Percentiles rank a stretch among this genome's conserved stretches.
phyloP scores from a whole-genome alignment of 2,329 filamentous ascomycete genomes.

The Cercospora sp. region DNA sequence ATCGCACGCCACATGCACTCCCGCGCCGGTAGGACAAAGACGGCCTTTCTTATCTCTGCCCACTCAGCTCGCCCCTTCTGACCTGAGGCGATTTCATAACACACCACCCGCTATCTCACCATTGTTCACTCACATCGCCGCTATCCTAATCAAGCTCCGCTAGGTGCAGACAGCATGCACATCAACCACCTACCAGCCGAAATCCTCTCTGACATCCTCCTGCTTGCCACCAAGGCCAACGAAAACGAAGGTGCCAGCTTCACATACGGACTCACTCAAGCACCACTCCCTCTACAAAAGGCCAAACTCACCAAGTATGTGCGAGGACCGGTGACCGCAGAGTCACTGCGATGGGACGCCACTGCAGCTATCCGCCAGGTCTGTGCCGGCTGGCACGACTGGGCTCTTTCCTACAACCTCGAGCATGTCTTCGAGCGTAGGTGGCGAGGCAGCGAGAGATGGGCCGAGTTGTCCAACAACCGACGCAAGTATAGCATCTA shows the following conservation, averaged over 20 bases:
- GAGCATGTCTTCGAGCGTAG: conserved; percentile 53
- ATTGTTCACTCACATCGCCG: conserved; percentile 16
- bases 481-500: conserved; percentile 48
- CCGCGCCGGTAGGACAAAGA: conserved; percentile 12
- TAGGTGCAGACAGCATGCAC: conserved; percentile 16
- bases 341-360: conserved; percentile 55
- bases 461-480: conserved; percentile 50
- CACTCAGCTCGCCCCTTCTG: conserved; percentile 23
- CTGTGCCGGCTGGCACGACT: conserved; percentile 54
- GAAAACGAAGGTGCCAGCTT: conserved; percentile 49
- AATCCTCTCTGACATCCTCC: conserved; percentile 54
- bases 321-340: conserved; percentile 52
- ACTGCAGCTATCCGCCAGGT: conserved; percentile 52
- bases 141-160: conserved; percentile 6
- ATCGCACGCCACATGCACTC: conserved; percentile 2
- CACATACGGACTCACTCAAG: conserved; percentile 55
- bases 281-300: conserved; percentile 49
- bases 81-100: conserved; percentile 18
- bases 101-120: conserved; percentile 11
- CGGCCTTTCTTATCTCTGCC: conserved; percentile 26
- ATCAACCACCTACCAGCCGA: conserved; percentile 55
- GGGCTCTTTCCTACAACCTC: conserved; percentile 54
- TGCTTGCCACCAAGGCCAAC: conserved; percentile 51
- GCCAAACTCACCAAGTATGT: conserved; percentile 51
- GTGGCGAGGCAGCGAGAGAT: conserved; percentile 56